phyloP scores from a whole-genome alignment of 73 alveolate species.

The Durusdinium trenchii region DNA sequence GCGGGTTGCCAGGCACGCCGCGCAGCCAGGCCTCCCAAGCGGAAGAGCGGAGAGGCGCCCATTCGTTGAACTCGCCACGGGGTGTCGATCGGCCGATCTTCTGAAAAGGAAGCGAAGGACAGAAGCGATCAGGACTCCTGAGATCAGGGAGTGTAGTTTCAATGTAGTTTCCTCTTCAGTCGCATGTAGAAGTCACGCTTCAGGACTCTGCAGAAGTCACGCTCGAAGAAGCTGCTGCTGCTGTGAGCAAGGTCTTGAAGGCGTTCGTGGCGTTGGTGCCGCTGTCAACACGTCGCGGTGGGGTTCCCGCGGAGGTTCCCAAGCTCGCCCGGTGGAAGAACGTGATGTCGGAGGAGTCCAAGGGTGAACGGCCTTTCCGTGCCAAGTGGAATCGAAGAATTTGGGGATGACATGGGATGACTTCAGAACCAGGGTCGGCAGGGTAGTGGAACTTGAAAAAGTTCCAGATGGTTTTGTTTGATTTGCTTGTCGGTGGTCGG shows the following conservation, averaged over 20 bases:
- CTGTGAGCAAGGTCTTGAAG: slow-evolving; percentile 75
- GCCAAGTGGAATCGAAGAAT: no score
- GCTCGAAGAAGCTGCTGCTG: slow-evolving; percentile 68
- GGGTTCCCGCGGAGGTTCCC: no score
- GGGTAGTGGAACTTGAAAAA: no score
- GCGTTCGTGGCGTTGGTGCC: neutral
- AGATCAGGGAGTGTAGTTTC: neutral
- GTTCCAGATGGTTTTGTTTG: no score
- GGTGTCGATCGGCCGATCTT: no score
- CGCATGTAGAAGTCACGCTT: neutral
- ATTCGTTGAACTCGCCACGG: neutral
- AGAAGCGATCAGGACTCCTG: neutral
- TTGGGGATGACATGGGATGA: no score
- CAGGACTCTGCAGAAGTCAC: slow-evolving; percentile 39
- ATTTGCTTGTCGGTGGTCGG: no score
- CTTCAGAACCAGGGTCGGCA: no score
- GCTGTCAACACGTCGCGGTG: no score
- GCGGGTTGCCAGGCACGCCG: neutral
- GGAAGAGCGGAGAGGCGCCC: slow-evolving; percentile 39
- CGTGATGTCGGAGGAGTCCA: no score
- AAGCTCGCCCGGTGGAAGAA: no score
- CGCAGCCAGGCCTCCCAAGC: slow-evolving; percentile 16
- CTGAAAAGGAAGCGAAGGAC: neutral
- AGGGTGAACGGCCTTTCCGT: no score
- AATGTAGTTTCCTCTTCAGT: neutral